Percentiles rank a stretch among this genome's conserved stretches.
Evolutionary conservation across 768 basidiomycete genomes (phyloP).

Genomic region (Chlorophyllum brunneum): DNA sequence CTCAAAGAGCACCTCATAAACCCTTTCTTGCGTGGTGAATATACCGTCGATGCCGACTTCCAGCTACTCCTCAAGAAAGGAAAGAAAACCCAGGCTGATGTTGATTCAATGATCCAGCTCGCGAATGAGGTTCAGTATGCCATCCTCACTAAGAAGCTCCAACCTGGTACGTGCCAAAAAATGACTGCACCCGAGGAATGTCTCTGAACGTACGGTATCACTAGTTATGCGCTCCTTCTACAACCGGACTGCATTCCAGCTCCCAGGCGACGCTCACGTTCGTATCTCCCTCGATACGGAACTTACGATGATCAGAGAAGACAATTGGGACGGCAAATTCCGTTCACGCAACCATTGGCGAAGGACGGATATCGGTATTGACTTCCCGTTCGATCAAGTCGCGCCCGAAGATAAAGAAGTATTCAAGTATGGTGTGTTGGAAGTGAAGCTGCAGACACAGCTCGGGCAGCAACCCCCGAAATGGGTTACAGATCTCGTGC

Average conservation of each 20-base stretch:
- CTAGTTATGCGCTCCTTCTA: constrained; percentile 99
- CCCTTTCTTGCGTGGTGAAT: constrained; percentile 83
- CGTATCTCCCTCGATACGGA: constrained; percentile 98
- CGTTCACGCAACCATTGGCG: constrained; percentile 93
- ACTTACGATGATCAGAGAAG: constrained; percentile 90
- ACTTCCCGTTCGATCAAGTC: constrained; percentile 83
- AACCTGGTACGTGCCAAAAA: constrained; percentile 67
- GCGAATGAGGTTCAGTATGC: constrained; percentile 97
- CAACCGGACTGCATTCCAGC: constrained; percentile 97
- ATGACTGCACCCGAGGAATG: background rate
- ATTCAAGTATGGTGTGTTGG: constrained; percentile 96
- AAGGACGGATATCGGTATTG: constrained; percentile 88
- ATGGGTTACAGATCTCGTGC: constrained; percentile 96
- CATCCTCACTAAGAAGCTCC: constrained; percentile 72
- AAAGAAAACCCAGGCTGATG: constrained; percentile 89
- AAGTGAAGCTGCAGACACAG: constrained; percentile 97
- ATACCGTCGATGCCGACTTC: constrained; percentile 92
- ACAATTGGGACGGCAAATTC: constrained; percentile 84
- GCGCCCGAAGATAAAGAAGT: constrained; percentile 78
- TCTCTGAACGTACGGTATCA: background rate
- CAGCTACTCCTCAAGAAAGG: constrained; percentile 82
- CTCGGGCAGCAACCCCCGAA: constrained; percentile 91
- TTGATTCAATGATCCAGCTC: constrained; percentile 91
- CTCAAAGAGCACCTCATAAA: constrained; percentile 94
- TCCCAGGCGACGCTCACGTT: constrained; percentile 97